Conservation (phyloP, 108 stramenopile genomes). For the Pinguiococcus pyrenoidosus region DNA sequence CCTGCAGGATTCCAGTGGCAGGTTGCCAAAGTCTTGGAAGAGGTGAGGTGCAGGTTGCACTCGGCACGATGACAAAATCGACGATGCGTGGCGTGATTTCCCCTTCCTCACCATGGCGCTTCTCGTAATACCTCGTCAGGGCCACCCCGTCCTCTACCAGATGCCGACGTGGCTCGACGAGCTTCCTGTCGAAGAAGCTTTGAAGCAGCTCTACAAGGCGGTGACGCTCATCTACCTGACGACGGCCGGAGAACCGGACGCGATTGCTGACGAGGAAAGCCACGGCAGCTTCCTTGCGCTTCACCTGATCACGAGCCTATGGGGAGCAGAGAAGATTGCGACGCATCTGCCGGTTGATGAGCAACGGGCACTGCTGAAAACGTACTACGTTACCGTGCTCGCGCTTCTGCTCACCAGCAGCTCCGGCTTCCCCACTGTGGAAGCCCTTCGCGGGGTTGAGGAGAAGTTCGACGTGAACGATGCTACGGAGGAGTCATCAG, state of each 20-base stretch:
- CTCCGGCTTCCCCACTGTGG: too few relatives aligned
- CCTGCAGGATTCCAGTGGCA: constrained; percentile 21
- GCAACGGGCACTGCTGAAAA: too few relatives aligned
- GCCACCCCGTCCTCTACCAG: constrained; percentile 5
- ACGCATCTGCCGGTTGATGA: too few relatives aligned
- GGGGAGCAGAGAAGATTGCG: constrained; percentile 9
- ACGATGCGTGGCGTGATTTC: too few relatives aligned
- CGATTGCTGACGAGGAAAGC: neutral
- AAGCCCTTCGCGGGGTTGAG: too few relatives aligned
- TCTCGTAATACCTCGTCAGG: too few relatives aligned
- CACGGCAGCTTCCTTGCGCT: constrained; percentile 13
- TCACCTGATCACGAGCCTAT: constrained; percentile 7
- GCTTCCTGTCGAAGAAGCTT: neutral
- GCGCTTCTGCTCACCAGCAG: too few relatives aligned
- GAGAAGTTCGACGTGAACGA: neutral
- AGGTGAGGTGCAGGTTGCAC: too few relatives aligned
- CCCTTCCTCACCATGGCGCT: too few relatives aligned
- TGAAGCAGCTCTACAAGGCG: constrained; percentile 3
- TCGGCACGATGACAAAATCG: too few relatives aligned
- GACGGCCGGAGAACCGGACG: too few relatives aligned
- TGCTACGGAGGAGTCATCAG: neutral
- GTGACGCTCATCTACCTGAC: constrained; percentile 4
- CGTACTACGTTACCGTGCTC: too few relatives aligned
- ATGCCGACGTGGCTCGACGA: constrained; percentile 8
- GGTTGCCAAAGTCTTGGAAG: constrained; percentile 4